Percentiles rank a stretch among this genome's conserved stretches.
Evolutionary conservation across 2,329 filamentous ascomycete species (phyloP).

Genomic region (Cordyceps militaris): DNA sequence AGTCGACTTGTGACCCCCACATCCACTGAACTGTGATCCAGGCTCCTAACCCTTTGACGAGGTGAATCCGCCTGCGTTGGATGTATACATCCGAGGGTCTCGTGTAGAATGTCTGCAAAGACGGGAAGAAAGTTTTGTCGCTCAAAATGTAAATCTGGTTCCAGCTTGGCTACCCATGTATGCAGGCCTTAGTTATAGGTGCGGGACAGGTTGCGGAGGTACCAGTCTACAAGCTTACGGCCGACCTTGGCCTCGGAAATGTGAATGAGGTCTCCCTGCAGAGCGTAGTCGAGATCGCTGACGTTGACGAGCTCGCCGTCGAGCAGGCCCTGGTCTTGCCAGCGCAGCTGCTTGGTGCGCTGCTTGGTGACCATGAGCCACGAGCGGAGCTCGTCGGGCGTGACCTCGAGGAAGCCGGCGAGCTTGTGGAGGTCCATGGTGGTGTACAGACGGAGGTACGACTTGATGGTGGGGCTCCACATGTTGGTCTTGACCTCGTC

Average conservation of each 20-base stretch:
- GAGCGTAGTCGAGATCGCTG: constrained; percentile 92
- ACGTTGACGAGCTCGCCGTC: constrained; percentile 91
- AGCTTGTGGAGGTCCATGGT: constrained; percentile 99
- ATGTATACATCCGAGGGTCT: background rate
- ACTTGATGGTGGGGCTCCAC: constrained; percentile 95
- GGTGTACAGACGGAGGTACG: constrained; percentile 97
- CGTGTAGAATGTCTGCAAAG: constrained; percentile 3
- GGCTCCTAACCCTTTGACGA: background rate
- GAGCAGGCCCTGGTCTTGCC: constrained; percentile 78
- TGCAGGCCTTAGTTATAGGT: constrained; percentile 60
- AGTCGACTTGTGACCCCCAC: constrained; percentile 5
- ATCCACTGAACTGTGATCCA: background rate
- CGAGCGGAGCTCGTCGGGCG: constrained; percentile 89
- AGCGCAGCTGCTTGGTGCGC: constrained; percentile 91
- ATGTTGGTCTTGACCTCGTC: constrained; percentile 99
- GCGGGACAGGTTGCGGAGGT: constrained; percentile 90
- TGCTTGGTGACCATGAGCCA: constrained; percentile 98
- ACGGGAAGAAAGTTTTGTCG: background rate
- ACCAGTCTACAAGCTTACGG: constrained; percentile 96
- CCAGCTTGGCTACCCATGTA: background rate
- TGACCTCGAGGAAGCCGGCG: constrained; percentile 91
- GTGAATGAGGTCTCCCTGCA: constrained; percentile 95
- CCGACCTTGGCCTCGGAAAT: constrained; percentile 98
- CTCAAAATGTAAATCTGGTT: background rate
- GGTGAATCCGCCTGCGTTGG: background rate